Percentiles rank a stretch among this genome's conserved stretches.
These are phyloP conservation scores for Primulina tabacum DNA, from an alignment of 257 asterid species.

Conservation along the genomic window DNA sequence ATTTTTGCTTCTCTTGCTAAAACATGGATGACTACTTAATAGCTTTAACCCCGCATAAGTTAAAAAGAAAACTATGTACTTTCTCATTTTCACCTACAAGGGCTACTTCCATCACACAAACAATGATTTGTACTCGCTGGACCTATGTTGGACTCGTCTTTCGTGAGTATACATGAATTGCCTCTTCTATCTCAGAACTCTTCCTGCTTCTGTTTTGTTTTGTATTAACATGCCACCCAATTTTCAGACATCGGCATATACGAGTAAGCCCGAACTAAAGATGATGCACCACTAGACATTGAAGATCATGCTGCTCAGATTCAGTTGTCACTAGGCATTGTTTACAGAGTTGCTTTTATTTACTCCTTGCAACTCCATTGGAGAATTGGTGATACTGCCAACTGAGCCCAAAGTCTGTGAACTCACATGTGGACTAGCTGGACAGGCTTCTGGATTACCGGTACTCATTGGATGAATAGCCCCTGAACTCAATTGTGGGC, in stretches of 20 bases:
- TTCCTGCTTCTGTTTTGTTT: background rate
- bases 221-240: background rate
- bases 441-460: slow-evolving; percentile 78
- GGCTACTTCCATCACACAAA: slow-evolving; percentile 8
- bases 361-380: slow-evolving; percentile 87
- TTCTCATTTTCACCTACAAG: background rate
- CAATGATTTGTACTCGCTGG: background rate
- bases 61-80: slow-evolving; percentile 10
- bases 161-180: slow-evolving; percentile 10
- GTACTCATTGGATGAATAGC: slow-evolving; percentile 60
- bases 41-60: background rate
- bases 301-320: slow-evolving; percentile 8
- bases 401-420: slow-evolving; percentile 92
- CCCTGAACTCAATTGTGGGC: slow-evolving; percentile 96
- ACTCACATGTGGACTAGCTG: slow-evolving; percentile 94
- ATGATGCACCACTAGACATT: slow-evolving; percentile 4
- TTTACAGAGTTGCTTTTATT: slow-evolving; percentile 66
- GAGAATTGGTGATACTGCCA: slow-evolving; percentile 74
- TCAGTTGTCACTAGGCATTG: slow-evolving; percentile 30
- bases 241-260: background rate
- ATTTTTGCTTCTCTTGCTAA: background rate
- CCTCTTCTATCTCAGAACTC: background rate
- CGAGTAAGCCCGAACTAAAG: background rate
- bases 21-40: background rate
- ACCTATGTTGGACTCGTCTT: background rate